Percentiles rank a stretch among this genome's conserved stretches.
phyloP scores from a whole-genome alignment of 2,329 filamentous ascomycete species.

The Malbranchea cinnamomea region DNA sequence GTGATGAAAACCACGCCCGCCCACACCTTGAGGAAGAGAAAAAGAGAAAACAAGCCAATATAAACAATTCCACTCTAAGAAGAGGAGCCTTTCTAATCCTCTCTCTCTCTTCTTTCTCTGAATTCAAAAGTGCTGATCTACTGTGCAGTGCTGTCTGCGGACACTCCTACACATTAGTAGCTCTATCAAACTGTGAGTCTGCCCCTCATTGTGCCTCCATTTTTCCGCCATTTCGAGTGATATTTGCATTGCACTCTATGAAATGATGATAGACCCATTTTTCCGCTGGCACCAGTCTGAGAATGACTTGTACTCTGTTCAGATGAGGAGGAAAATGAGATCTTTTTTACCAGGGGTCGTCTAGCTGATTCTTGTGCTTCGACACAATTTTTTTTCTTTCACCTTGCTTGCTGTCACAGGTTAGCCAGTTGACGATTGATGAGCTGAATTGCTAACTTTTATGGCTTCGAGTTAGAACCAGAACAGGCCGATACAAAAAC shows the following conservation, averaged over 20 bases:
- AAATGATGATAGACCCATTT: conserved; percentile 45
- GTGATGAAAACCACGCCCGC: too few species aligned
- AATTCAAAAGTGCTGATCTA: conserved; percentile 1
- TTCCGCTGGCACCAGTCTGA: conserved; percentile 54
- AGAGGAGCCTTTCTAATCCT: not conserved
- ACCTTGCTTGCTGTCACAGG: too few species aligned
- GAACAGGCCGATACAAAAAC: too few species aligned
- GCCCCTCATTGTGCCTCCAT: too few species aligned
- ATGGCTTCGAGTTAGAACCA: too few species aligned
- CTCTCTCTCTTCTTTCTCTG: not conserved
- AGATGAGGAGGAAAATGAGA: too few species aligned
- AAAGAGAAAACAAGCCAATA: not conserved
- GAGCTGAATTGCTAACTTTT: too few species aligned
- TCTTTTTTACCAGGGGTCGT: conserved; percentile 21
- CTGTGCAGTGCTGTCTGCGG: not conserved
- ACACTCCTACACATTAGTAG: not conserved
- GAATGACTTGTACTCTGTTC: conserved; percentile 47
- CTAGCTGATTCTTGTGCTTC: not conserved
- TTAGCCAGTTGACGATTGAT: too few species aligned
- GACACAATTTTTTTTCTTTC: too few species aligned
- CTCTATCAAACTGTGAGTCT: conserved; percentile 2
- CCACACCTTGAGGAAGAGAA: too few species aligned
- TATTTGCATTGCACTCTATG: not conserved
- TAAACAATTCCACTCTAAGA: conserved; percentile 1
- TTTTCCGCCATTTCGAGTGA: too few species aligned